These are phyloP conservation scores for Macrophomina pseudophaseolina DNA, from an alignment of 2,329 filamentous ascomycete species.

Conservation along the genomic window DNA sequence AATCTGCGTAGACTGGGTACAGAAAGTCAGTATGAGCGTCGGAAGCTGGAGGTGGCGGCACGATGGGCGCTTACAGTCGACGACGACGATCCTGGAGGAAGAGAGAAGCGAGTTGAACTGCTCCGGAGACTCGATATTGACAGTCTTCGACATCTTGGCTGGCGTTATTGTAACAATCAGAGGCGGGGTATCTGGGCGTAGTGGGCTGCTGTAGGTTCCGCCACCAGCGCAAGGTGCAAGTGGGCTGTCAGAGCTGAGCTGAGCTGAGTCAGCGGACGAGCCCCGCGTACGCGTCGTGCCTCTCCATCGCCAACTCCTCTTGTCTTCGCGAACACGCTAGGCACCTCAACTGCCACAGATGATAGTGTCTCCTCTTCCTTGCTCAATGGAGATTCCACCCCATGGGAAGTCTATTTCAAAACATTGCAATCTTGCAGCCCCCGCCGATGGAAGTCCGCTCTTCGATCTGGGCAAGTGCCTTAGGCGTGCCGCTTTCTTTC, in stretches of 20 bases:
- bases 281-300: not conserved
- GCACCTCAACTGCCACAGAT: no score
- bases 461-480: not conserved
- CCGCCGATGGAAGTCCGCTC: not conserved
- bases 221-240: not conserved
- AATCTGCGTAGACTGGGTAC: constrained; percentile 79
- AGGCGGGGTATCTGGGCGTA: constrained; percentile 13
- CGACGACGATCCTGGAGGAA: constrained; percentile 78
- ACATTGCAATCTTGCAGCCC: not conserved
- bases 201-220: constrained; percentile 1
- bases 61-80: constrained; percentile 73
- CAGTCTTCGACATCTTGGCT: constrained; percentile 50
- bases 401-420: not conserved
- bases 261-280: not conserved
- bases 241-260: constrained; percentile 11
- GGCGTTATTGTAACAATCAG: constrained; percentile 1
- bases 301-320: not conserved
- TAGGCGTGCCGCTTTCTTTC: not conserved
- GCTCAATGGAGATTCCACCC: no score
- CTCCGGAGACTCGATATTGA: constrained; percentile 50
- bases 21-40: constrained; percentile 28
- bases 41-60: constrained; percentile 29
- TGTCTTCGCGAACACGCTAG: no score
- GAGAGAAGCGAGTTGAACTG: constrained; percentile 64
- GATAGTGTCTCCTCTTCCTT: no score